A percentile compares a stretch with the other conserved stretches of the same genome.
These are phyloP conservation scores for Candolleomyces aberdarensis DNA, from an alignment of 768 basidiomycete genomes.

Conservation along the genomic window DNA sequence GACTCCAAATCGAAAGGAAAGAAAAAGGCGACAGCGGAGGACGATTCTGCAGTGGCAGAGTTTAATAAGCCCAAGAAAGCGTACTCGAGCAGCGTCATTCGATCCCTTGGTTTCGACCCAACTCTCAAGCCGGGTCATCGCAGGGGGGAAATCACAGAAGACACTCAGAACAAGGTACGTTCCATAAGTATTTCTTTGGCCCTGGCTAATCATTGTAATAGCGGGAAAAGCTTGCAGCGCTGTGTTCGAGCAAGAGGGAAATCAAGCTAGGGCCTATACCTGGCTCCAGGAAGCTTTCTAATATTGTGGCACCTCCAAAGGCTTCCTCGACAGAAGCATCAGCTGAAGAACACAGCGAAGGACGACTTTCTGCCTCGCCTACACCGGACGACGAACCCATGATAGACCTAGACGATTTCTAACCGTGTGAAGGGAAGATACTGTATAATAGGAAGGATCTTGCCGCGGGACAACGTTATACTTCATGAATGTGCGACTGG, in stretches of 20 bases:
- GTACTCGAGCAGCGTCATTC: constrained; percentile 67
- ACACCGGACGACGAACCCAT: constrained; percentile 21
- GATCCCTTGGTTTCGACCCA: constrained; percentile 79
- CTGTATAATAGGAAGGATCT: background rate
- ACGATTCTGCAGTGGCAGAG: constrained; percentile 4
- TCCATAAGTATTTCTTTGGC: no score
- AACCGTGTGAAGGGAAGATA: background rate
- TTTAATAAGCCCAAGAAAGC: constrained; percentile 19
- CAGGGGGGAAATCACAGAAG: constrained; percentile 33
- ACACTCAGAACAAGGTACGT: constrained; percentile 56
- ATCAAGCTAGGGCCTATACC: constrained; percentile 62
- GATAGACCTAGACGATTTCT: constrained; percentile 46
- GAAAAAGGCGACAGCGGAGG: constrained; percentile 17
- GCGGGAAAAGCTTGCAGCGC: constrained; percentile 54
- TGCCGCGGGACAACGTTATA: no score
- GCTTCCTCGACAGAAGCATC: constrained; percentile 13
- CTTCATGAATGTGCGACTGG: no score
- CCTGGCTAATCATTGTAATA: constrained; percentile 19
- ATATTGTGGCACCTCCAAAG: constrained; percentile 38
- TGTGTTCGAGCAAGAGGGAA: constrained; percentile 48
- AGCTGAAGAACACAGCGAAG: background rate
- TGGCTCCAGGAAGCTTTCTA: constrained; percentile 62
- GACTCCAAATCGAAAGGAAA: constrained; percentile 17
- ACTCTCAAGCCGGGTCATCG: constrained; percentile 50
- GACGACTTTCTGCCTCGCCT: no score